Evolutionary conservation across 192 early-diverging fungal genomes (phyloP), one percentile per base, ranked within the genome.

Genomic region (Geosiphon pyriformis): DNA sequence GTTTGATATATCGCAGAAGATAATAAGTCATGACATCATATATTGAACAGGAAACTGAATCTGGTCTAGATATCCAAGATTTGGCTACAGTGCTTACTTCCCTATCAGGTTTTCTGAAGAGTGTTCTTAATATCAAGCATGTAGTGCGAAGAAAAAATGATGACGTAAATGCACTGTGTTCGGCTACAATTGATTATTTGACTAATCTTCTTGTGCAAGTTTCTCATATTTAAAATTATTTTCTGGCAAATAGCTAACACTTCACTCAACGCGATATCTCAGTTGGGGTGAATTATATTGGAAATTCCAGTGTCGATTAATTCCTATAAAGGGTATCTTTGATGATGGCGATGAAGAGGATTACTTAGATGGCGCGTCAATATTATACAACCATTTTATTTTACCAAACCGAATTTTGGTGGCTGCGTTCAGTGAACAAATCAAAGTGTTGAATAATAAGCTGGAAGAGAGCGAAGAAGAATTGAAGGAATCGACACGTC

Each of bases 311-410:
- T 64, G 61, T 34, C 10, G 52, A 53, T 52, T 52, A 4, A 64
- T 64, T 23, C 50, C 61, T 23, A 50, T 20, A 15, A 33, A 29
- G 11, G 22, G 11, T 0, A 20, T 49, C 33, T 32, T 49, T 31
- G 22, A 33, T 23, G 20, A 59, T 42, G 29, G 30, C n/a, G 22
- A 46, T 20, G 27, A 18, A 26, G 3, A 32, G 34, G 17, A 26
- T 33, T 15, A 3, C 52, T 23, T 42, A 42, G 61, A 64, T 52
- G 32, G 49, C 12, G 26, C 20, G 10, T 32, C 61, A 11, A 35
- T 64, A 20, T 27, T 64, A 52, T 64, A 64, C 52, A 31, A 12
- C 23, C 61, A 64, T 64, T 52, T 51, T 12, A 34, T 64, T 34
- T 35, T 64, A 29, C 61, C 61, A 23, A 46, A 64, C 12, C 15